These are phyloP conservation scores for Irpex rosettiformis DNA, from an alignment of 1,284 basidiomycete species.

Conservation along the genomic window DNA sequence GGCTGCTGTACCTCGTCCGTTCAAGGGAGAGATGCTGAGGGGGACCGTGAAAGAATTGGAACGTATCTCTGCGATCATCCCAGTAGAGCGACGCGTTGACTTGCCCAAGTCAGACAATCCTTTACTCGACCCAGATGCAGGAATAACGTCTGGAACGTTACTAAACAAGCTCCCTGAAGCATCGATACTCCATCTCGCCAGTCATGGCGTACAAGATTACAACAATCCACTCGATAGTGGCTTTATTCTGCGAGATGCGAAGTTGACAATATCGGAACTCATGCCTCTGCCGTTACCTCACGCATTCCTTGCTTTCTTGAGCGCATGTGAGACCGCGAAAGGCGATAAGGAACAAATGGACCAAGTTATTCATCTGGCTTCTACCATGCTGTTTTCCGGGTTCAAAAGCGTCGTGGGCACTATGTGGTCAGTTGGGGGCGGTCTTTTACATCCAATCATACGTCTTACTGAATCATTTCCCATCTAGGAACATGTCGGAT, in stretches of 20 bases:
- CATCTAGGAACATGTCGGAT: neutral
- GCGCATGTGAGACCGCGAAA: neutral
- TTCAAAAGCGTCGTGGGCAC: conserved; percentile 9
- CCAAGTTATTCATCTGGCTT: conserved; percentile 10
- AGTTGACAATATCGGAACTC: conserved; percentile 1
- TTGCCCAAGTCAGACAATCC: neutral
- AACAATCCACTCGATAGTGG: conserved; percentile 4
- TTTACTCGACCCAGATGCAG: neutral
- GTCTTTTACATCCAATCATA: neutral
- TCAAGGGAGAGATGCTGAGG: neutral
- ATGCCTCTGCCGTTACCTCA: neutral
- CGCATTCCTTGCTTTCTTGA: conserved; percentile 1
- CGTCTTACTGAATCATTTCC: neutral
- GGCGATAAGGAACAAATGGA: conserved; percentile 6
- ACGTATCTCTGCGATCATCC: neutral
- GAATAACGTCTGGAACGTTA: neutral
- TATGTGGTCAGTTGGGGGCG: conserved; percentile 1
- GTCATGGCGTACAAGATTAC: conserved; percentile 6
- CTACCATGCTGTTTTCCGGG: conserved; percentile 13
- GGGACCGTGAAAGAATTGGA: neutral
- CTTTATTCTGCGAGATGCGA: conserved; percentile 3
- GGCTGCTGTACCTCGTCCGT: neutral
- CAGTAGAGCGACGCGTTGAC: neutral
- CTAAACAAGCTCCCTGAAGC: conserved; percentile 2
- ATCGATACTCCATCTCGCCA: conserved; percentile 6